These are phyloP conservation scores for Fusarium sp. DNA, from an alignment of 2,329 filamentous ascomycete species.

Conservation along the genomic window DNA sequence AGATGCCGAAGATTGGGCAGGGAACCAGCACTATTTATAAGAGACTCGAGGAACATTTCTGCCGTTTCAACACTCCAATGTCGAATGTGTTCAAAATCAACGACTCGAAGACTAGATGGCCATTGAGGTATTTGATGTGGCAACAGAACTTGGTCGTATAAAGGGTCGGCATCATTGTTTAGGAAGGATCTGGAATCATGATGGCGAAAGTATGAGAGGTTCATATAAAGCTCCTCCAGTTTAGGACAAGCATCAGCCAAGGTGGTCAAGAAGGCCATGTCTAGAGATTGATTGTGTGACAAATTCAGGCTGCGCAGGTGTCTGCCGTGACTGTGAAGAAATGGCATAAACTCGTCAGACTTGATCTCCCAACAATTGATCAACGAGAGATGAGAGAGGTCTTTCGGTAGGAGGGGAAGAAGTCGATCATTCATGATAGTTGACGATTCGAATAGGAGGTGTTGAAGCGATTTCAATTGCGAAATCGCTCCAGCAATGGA, in stretches of 20 bases:
- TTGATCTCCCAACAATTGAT: constrained; percentile 84
- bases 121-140: constrained; percentile 79
- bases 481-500: constrained; percentile 54
- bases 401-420: constrained; percentile 76
- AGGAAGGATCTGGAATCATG: constrained; percentile 67
- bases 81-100: constrained; percentile 84
- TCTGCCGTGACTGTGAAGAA: constrained; percentile 76
- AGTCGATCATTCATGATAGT: constrained; percentile 78
- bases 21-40: constrained; percentile 78
- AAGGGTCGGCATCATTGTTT: constrained; percentile 78
- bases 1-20: constrained; percentile 79
- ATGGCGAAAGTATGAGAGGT: constrained; percentile 83
- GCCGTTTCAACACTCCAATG: constrained; percentile 80
- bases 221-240: constrained; percentile 80
- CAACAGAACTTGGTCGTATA: constrained; percentile 78
- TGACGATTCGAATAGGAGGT: constrained; percentile 82
- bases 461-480: constrained; percentile 73
- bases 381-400: constrained; percentile 78
- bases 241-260: constrained; percentile 78
- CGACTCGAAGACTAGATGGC: constrained; percentile 78
- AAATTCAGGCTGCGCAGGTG: constrained; percentile 78
- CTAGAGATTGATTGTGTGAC: constrained; percentile 84
- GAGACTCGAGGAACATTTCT: constrained; percentile 82
- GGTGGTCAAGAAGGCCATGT: constrained; percentile 79
- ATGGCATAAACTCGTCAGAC: constrained; percentile 75